phyloP scores from a whole-genome alignment of 1,284 basidiomycete genomes.

The Neolentinus lepideus region DNA sequence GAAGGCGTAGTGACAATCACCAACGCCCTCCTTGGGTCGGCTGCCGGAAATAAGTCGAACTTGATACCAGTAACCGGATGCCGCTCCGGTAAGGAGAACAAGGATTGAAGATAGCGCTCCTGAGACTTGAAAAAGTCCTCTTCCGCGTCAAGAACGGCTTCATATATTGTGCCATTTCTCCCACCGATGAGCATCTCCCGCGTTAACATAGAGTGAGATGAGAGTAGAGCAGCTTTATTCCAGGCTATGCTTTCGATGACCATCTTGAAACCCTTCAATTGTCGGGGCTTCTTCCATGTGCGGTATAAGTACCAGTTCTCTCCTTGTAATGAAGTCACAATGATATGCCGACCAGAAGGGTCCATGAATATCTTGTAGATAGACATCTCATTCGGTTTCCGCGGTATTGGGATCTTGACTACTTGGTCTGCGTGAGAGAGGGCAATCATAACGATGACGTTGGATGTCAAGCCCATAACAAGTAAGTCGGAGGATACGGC shows the following conservation, averaged over 20 bases:
- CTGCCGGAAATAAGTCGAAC: conserved; percentile 67
- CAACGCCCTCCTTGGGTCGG: conserved; percentile 52
- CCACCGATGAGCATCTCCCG: conserved; percentile 88
- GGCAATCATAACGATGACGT: conserved; percentile 78
- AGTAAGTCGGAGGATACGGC: conserved; percentile 83
- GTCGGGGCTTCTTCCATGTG: conserved; percentile 74
- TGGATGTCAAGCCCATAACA: conserved; percentile 76
- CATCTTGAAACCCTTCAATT: conserved; percentile 79
- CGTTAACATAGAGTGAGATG: conserved; percentile 65
- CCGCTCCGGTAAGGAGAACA: conserved; percentile 76
- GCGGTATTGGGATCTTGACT: conserved; percentile 67
- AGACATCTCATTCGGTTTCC: conserved; percentile 63
- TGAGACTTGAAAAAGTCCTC: conserved; percentile 92
- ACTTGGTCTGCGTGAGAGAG: conserved; percentile 79
- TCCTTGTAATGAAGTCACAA: conserved; percentile 81
- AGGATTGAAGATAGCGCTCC: conserved; percentile 72
- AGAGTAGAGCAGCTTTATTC: conserved; percentile 74
- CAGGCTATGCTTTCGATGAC: conserved; percentile 91
- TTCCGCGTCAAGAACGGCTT: conserved; percentile 78
- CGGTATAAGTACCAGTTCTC: conserved; percentile 93
- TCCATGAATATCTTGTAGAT: conserved; percentile 83
- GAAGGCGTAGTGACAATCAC: conserved; percentile 85
- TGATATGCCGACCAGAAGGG: conserved; percentile 85
- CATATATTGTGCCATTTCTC: conserved; percentile 77
- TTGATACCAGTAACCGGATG: conserved; percentile 78